Evolutionary conservation across 2,329 filamentous ascomycete genomes (phyloP).

Genomic region (Pseudogymnoascus sp.): DNA sequence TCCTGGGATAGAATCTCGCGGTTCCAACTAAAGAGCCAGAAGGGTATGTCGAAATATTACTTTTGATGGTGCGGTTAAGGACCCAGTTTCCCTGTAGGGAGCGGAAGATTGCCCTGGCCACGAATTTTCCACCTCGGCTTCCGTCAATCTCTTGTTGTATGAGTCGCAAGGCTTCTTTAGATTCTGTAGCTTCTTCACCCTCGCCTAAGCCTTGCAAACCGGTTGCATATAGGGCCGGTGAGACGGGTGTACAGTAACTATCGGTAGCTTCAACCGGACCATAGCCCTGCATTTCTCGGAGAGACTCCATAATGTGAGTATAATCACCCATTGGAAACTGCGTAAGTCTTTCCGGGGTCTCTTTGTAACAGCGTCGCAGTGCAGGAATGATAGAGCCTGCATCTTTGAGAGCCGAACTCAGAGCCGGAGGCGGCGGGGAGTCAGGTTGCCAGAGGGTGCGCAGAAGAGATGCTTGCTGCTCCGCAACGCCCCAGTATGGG

Average conservation of each 20-base stretch:
- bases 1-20: constrained; percentile 57
- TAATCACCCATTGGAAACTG: constrained; percentile 87
- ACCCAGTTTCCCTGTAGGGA: constrained; percentile 66
- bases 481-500: constrained; percentile 81
- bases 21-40: constrained; percentile 60
- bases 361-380: constrained; percentile 15
- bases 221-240: constrained; percentile 24
- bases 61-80: constrained; percentile 51
- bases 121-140: constrained; percentile 42
- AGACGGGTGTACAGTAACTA: constrained; percentile 32
- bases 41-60: constrained; percentile 50
- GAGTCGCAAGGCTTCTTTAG: not conserved
- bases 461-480: constrained; percentile 73
- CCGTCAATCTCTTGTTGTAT: not conserved
- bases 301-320: constrained; percentile 65
- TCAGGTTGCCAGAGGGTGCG: constrained; percentile 49
- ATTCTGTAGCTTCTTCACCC: not conserved
- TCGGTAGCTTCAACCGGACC: constrained; percentile 22
- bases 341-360: constrained; percentile 39
- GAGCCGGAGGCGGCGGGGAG: not conserved
- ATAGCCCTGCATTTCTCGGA: constrained; percentile 54
- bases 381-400: constrained; percentile 21
- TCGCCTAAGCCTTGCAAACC: not conserved
- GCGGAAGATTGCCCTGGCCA: constrained; percentile 62
- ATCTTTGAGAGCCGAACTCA: not conserved